Evolutionary conservation across 257 asterid genomes (phyloP), one percentile per base, ranked within the genome.

Genomic region (Przewalskia tangutica): DNA sequence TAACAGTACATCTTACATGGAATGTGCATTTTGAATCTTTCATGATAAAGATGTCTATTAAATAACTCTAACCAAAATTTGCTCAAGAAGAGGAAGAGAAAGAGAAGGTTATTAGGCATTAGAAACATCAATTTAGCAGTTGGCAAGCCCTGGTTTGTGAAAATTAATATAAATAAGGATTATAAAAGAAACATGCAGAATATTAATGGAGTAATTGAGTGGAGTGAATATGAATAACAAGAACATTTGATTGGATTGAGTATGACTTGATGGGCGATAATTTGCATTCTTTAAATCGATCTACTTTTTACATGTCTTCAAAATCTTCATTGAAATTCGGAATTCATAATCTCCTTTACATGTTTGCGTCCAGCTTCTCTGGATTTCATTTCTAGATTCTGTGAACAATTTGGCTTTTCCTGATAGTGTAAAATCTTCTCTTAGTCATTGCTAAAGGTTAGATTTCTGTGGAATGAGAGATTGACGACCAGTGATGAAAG

Each of bases 361-460:
- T 64, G 71, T 64, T 63, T 63, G 16, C 4, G 17, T 64, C 17
- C 71, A 64, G 18, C 46, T 64, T 64, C 71, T 64, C 71, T 63
- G 71, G 14, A 14, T 27, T 63, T 32, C 60, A 63, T 32, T 44
- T 63, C 46, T 13, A 64, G 18, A 13, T 32, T 73, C 34, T 48
- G 9, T 71, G 20, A 20, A 48, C 23, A 60, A 50, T 73, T 1
- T 3, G 55, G 59, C 4, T 73, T 73, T 50, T 73, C 79, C 42
- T 73, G 8, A 48, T 73, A 50, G 13, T 11, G 79, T 73, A 20
- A 27, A 73, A 73, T 44, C 73, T 65, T 65, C 48, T 65, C 42
- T 0, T 20, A 95, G 99, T 91, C 97, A 18, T 90, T 92, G 36
- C 97, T 94, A 70, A 87, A 88, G 79, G 96, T 97, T 54, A 92